Evolutionary conservation across 1,139 yeast genomes (phyloP).

Genomic region (Blastobotrys elegans): DNA sequence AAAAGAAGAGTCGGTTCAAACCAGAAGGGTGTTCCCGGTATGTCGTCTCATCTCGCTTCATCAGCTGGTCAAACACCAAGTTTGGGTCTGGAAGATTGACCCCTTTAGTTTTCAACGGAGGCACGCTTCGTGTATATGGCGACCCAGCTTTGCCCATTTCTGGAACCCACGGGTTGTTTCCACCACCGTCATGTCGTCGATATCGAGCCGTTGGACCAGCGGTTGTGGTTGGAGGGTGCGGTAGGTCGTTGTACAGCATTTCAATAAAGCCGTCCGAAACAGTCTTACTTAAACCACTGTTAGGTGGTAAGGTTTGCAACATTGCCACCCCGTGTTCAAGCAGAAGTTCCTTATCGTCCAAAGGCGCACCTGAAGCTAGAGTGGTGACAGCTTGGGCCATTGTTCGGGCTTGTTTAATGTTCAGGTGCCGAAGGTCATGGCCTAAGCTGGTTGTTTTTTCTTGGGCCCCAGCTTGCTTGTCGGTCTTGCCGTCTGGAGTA

Average conservation of each 20-base stretch:
- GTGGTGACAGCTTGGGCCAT: slow-evolving; percentile 7
- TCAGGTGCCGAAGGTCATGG: neutral
- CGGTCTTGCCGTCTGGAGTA: slow-evolving; percentile 11
- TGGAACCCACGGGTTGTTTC: slow-evolving; percentile 12
- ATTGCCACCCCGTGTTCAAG: slow-evolving; percentile 10
- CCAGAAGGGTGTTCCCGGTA: slow-evolving; percentile 12
- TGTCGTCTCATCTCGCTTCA: slow-evolving; percentile 3
- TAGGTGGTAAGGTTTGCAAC: slow-evolving; percentile 7
- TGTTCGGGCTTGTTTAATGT: slow-evolving; percentile 5
- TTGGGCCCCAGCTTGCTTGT: slow-evolving; percentile 9
- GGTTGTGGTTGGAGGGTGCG: slow-evolving; percentile 12
- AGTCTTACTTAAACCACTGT: slow-evolving; percentile 9
- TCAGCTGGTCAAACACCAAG: slow-evolving; percentile 9
- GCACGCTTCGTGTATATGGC: slow-evolving; percentile 11
- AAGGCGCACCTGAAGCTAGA: slow-evolving; percentile 10
- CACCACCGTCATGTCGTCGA: slow-evolving; percentile 11
- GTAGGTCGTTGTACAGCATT: slow-evolving; percentile 10
- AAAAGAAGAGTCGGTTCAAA: slow-evolving; percentile 8
- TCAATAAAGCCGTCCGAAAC: slow-evolving; percentile 11
- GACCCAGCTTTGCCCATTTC: slow-evolving; percentile 13
- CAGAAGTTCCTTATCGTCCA: slow-evolving; percentile 8
- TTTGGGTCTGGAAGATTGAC: slow-evolving; percentile 9
- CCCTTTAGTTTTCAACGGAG: slow-evolving; percentile 6
- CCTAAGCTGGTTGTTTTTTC: neutral
- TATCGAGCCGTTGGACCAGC: slow-evolving; percentile 10